phyloP scores from a whole-genome alignment of 2,329 filamentous ascomycete genomes.

The Lasiodiplodia sp. region DNA sequence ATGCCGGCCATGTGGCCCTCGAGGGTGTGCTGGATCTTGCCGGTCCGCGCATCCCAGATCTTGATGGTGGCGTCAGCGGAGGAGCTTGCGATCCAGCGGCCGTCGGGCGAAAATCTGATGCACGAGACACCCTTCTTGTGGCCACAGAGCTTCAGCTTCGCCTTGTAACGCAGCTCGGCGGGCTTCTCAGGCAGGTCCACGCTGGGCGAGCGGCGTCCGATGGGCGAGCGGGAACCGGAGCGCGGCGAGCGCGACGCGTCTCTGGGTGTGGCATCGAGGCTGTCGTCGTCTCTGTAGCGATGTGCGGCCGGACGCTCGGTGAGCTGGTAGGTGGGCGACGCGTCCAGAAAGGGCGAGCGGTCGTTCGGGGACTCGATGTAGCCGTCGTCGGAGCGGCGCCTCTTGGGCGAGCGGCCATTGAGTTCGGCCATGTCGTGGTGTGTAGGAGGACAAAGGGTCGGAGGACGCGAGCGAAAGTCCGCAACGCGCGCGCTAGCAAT shows the following conservation, averaged over 20 bases:
- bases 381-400: conserved; percentile 40
- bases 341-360: conserved; percentile 40
- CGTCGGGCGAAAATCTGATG: conserved; percentile 90
- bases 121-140: conserved; percentile 82
- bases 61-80: conserved; percentile 91
- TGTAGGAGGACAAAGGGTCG: conserved; percentile 14
- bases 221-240: conserved; percentile 32
- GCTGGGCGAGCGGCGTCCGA: conserved; percentile 33
- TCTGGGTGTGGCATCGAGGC: conserved; percentile 28
- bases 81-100: conserved; percentile 85
- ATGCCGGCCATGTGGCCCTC: conserved; percentile 94
- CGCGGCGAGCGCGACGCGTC: conserved; percentile 27
- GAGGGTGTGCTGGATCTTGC: conserved; percentile 83
- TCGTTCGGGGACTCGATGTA: conserved; percentile 39
- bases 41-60: conserved; percentile 84
- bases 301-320: conserved; percentile 46
- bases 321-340: conserved; percentile 40
- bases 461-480: conserved; percentile 10
- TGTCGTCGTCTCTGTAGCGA: conserved; percentile 38
- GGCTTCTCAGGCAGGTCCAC: conserved; percentile 48
- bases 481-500: conserved; percentile 9
- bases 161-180: conserved; percentile 69
- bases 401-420: conserved; percentile 39
- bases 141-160: conserved; percentile 74
- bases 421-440: conserved; percentile 19